Base-by-base conservation (phyloP, 768 basidiomycete species). In the Rhodotorula paludigena region DNA sequence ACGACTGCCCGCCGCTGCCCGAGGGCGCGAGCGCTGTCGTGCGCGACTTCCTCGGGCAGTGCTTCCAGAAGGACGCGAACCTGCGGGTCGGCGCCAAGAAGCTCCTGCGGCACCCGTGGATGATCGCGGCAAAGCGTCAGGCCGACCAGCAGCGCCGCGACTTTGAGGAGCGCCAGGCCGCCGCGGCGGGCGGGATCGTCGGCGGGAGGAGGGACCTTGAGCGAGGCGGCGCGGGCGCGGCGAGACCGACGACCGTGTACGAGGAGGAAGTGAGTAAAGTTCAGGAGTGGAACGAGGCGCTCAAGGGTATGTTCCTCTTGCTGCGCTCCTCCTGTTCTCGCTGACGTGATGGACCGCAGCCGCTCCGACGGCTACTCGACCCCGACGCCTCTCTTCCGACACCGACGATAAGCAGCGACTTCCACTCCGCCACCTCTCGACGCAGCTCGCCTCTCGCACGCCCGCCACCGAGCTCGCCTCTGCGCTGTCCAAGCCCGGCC, bases 271-370 rank as follows among this genome's bases (percentile, higher is more conserved):
- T 99, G 41, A 82, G 91, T 73, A 87, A 90, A 77, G 94, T 99
- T 33, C 94, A 97, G 78, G 91, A 97, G 78, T 99, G 94, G 93
- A 99, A 99, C 75, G 90, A 97, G 77, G 94, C 93, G 1, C 81
- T 98, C 64, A 92, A 90, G 79, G 92, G 90, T 92, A 77, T 74
- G 81, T 74, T 8, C 54, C 38, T 16, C n/a, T n/a, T n/a, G n/a
- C n/a, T n/a, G n/a, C n/a, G n/a, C 51, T 7, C 3, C 39, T 12
- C 53, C 53, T 20, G 32, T 25, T 28, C 30, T 49, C 10, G 12
- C 33, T 35, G 33, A 2, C 15, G 20, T 18, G 18, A 4, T 10
- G 30, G 23, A 16, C 32, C 9, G 5, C 54, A 55, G 53, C 54
- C 7, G 48, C 65, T 36, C 56, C 36, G 14, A 32, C 59, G 23